Evolutionary conservation across 1,284 basidiomycete genomes (phyloP), one percentile per base, ranked within the genome.

Genomic region (Xerocomus nothofagi): DNA sequence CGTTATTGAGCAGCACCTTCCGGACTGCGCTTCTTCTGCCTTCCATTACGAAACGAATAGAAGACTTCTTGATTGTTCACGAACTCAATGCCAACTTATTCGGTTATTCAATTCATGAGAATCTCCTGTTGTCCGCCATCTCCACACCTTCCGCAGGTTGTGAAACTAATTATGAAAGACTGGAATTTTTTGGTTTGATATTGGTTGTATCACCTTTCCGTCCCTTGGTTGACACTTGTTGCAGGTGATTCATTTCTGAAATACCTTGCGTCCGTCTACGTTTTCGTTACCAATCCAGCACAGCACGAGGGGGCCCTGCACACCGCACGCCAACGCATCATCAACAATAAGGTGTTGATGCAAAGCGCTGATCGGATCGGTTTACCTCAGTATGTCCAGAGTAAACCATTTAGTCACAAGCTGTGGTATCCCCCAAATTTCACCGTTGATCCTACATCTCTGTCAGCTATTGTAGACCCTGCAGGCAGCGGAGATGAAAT

Each of bases 211-310:
- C 30, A 33, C 47, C 26, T 34, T 55, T 57, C 53, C 55, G 51
- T 20, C 14, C 23, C 30, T 43, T 49, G 39, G 23, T 40, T 61
- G 20, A 66, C 45, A 48, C 42, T 40, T 47, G 34, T 42, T 46
- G 32, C 55, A 91, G 88, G 89, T 18, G 89, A 93, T 68, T 80
- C 87, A 23, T 88, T 88, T 65, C 71, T 93, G 48, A 93, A 93
- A 68, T 86, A 85, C 60, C 65, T 91, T 36, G 76, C 83, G 9
- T 87, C 88, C 12, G 72, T 83, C 48, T 87, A 88, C 62, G 76
- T 86, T 30, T 91, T 86, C 60, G 83, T 85, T 33, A 79, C 78
- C 24, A 74, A 82, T 57, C 85, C 88, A 4, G 69, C 74, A 11
- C 71, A 75, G 43, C 75, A 73, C 47, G 87, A 88, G 68, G 83